Percentiles rank a stretch among this genome's conserved stretches.
phyloP scores from a whole-genome alignment of 345 rosid genomes.

The Mallotus nudiflorus region DNA sequence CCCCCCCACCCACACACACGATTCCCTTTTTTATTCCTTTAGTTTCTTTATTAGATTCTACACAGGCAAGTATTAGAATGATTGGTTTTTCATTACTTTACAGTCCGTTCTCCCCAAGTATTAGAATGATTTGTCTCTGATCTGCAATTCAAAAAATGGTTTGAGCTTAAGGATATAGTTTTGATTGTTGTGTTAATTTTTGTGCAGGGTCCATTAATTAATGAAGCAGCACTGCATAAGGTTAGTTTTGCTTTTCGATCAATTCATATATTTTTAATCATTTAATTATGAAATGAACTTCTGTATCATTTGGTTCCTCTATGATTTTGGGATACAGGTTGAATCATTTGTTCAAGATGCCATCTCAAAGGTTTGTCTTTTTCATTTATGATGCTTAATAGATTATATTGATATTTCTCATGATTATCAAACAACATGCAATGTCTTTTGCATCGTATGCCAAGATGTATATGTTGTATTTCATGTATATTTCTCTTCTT shows the following conservation, averaged over 20 bases:
- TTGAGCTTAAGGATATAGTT: slow-evolving; percentile 13
- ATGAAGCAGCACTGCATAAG: slow-evolving; percentile 89
- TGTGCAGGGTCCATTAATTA: slow-evolving; percentile 91
- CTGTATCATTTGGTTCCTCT: slow-evolving; percentile 22
- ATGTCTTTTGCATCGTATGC: neutral
- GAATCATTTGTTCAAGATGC: slow-evolving; percentile 86
- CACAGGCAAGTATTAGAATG: too few species aligned
- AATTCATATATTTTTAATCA: slow-evolving; percentile 2
- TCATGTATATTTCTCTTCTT: neutral
- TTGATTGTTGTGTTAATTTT: slow-evolving; percentile 17
- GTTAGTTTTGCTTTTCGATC: slow-evolving; percentile 36
- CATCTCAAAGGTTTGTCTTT: slow-evolving; percentile 64
- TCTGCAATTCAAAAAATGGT: slow-evolving; percentile 4
- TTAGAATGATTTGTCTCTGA: neutral
- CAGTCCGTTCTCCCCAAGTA: neutral
- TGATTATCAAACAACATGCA: neutral
- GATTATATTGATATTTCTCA: neutral
- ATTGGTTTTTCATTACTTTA: too few species aligned
- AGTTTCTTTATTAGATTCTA: too few species aligned
- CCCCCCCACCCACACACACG: too few species aligned
- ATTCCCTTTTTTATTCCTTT: too few species aligned
- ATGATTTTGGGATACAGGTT: slow-evolving; percentile 55
- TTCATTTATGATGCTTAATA: neutral
- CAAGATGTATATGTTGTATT: neutral
- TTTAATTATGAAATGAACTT: slow-evolving; percentile 7